Evolutionary conservation across 805 yeast genomes (phyloP).

Genomic region (Candida schatavii): DNA sequence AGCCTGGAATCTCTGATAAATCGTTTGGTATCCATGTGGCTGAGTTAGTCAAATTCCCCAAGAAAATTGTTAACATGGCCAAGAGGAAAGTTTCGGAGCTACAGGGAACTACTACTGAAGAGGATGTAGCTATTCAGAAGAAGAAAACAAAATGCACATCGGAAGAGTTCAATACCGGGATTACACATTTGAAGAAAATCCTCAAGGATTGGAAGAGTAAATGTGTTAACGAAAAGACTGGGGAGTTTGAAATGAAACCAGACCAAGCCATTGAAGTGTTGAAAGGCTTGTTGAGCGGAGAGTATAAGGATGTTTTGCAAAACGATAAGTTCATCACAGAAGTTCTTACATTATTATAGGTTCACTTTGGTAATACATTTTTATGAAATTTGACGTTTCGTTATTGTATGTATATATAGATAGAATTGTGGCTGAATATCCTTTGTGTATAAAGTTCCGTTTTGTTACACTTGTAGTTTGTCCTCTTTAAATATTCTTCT

Average conservation of each 20-base stretch:
- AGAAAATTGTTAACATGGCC: slow-evolving; percentile 89
- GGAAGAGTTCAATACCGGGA: slow-evolving; percentile 54
- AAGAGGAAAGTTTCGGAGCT: slow-evolving; percentile 89
- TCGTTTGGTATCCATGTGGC: slow-evolving; percentile 98
- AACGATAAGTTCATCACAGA: slow-evolving; percentile 46
- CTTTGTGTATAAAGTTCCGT: no score
- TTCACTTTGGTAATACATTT: no score
- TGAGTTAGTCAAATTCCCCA: slow-evolving; percentile 89
- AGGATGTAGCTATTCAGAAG: slow-evolving; percentile 39
- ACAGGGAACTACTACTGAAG: slow-evolving; percentile 48
- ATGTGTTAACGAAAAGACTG: slow-evolving; percentile 15
- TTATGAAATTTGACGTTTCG: not conserved
- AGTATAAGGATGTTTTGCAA: slow-evolving; percentile 20
- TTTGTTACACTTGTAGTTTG: no score
- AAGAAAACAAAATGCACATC: slow-evolving; percentile 52
- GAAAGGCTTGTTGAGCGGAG: slow-evolving; percentile 28
- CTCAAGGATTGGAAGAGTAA: slow-evolving; percentile 51
- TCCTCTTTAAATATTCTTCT: slow-evolving; percentile 10
- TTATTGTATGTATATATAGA: no score
- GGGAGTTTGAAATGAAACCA: slow-evolving; percentile 14
- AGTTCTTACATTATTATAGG: slow-evolving; percentile 34
- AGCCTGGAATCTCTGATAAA: slow-evolving; percentile 91
- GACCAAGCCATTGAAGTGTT: slow-evolving; percentile 41
- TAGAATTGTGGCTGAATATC: no score
- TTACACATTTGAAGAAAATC: slow-evolving; percentile 44